Evolutionary conservation across 768 basidiomycete species (phyloP), one percentile per base, ranked within the genome.

Genomic region (Podaxis pistillaris): DNA sequence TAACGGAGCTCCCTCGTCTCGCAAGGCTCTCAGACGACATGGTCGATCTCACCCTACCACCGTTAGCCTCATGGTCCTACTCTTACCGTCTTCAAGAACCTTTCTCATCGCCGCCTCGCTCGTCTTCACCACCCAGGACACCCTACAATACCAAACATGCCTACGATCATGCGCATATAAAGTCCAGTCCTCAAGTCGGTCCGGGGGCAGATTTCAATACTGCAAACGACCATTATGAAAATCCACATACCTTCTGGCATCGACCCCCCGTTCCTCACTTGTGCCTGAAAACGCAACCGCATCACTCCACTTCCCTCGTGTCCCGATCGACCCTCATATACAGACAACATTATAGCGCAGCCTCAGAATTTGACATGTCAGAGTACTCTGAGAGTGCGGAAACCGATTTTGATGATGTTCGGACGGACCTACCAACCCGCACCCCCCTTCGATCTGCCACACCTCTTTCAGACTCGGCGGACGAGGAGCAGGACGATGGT

Each of bases 71-170:
- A 9, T 68, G 67, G 67, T 67, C 67, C 4, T 49, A 65, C 26
- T 68, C 60, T 22, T 67, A 67, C 46, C 65, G 63, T 19, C 55
- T 66, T 22, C 64, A 68, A 50, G 66, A 68, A n/a, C 53, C 68
- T 50, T 69, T 71, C 9, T 76, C 78, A 17, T 76, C 80, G 6
- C 75, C 77, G 4, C 67, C 72, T 6, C 69, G 70, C 63, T 78
- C 77, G 37, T 77, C 77, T 22, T 77, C 80, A 2, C 78, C 77
- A 1, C 79, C 78, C 46, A 70, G 65, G 64, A 79, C 78, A 7
- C 79, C 78, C 0, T 72, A 67, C 56, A 68, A 68, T 12, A 66
- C 71, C 24, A 68, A 70, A 63, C 68, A 70, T 28, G 58, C 61
- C 37, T 68, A 71, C 47, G 64, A 60, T 53, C 63, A 75, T 65